Evolutionary conservation across 768 basidiomycete species (phyloP), one percentile per base, ranked within the genome.

Genomic region (Trametes punicea): DNA sequence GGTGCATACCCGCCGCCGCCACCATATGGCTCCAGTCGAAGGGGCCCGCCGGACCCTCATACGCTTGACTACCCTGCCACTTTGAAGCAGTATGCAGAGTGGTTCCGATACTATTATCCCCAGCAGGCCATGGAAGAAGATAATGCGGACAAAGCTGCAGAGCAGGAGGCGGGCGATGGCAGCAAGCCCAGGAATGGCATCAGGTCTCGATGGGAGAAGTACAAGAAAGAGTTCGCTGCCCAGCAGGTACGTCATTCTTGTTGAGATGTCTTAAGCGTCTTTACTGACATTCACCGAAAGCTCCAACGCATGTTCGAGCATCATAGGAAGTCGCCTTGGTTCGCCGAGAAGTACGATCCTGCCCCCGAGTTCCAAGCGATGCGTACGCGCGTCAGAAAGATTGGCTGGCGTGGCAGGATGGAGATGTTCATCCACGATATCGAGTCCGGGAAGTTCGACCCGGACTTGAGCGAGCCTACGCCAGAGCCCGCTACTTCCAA

Each of bases 321-420:
- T 73, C 95, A 98, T 76, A 83, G 86, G 73, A 87, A 88, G 67
- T 92, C 91, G n/a, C 88, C 93, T 13, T 98, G 95, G 95, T 98
- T 97, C 77, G 83, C 85, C 53, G 95, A 98, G 78, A 91, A 92
- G 71, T 98, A 98, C 75, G 91, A 93, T 59, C 88, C 88, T 54
- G 72, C 83, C 38, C 76, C 82, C 48, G 87, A 91, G 64, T 82
- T 81, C 67, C 79, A 81, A 52, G 77, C 79, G 51, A 75, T 94
- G 69, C 87, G 95, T 64, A 77, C 77, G 60, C 81, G 93, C 63
- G 83, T 93, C 60, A 82, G 89, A 69, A 88, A 84, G 72, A 84
- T 89, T 61, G 95, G 93, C 25, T 90, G 93, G 87, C 84, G 80
- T 69, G 85, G 85, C 42, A 81, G 85, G 57, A 71, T 88, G 52